Evolutionary conservation across 352 stramenopile species (phyloP).

Genomic region (Phytophthora litchii): DNA sequence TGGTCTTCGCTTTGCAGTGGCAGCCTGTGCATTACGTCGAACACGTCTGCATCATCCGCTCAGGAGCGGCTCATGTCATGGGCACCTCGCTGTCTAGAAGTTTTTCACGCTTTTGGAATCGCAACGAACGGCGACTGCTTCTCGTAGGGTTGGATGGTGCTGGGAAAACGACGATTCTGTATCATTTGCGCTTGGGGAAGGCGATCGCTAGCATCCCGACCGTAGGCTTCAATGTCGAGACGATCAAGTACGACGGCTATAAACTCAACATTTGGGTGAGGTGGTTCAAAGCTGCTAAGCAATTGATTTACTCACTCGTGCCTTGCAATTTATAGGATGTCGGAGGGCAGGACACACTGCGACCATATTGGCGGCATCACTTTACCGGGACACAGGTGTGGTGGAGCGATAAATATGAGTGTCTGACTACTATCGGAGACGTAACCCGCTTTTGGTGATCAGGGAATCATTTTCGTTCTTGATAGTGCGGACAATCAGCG

Average conservation of each 20-base stretch:
- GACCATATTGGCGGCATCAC: conserved; percentile 85
- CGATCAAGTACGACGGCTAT: conserved; percentile 70
- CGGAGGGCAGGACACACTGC: conserved; percentile 76
- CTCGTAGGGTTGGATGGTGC: conserved; percentile 78
- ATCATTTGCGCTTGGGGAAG: conserved; percentile 79
- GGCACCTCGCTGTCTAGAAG: conserved; percentile 71
- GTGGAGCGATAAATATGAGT: background rate
- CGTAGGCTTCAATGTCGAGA: conserved; percentile 86
- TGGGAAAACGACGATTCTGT: conserved; percentile 85
- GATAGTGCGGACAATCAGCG: conserved; percentile 73
- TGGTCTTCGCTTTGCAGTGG: background rate
- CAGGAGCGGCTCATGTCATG: conserved; percentile 55
- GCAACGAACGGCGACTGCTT: conserved; percentile 76
- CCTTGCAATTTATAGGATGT: conserved; percentile 60
- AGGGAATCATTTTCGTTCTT: conserved; percentile 88
- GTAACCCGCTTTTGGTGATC: background rate
- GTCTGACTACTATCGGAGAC: background rate
- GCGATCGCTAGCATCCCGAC: conserved; percentile 82
- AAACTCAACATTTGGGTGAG: conserved; percentile 84
- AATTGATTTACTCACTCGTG: conserved; percentile 1
- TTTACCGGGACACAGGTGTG: conserved; percentile 82
- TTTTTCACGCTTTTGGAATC: conserved; percentile 73
- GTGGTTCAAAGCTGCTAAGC: background rate
- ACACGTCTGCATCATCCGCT: conserved; percentile 7
- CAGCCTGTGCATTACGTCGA: conserved; percentile 1